Evolutionary conservation across 305 asterid species (phyloP).

Genomic region (Fraxinus paxiana): DNA sequence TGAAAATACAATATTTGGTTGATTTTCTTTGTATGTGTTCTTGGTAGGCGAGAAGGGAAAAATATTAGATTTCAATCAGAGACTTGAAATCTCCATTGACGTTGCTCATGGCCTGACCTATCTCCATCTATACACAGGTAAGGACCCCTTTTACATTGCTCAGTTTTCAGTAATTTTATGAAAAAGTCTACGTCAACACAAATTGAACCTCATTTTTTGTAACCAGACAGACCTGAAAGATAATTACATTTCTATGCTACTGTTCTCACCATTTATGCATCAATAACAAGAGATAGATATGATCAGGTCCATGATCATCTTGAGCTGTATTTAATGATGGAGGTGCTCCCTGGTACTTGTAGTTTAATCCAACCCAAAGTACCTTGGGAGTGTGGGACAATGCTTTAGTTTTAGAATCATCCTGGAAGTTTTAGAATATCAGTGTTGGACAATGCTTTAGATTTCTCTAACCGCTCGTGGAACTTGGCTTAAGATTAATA

Average conservation of each 20-base stretch:
- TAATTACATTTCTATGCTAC: background rate
- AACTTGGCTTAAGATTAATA: background rate
- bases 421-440: background rate
- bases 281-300: background rate
- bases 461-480: background rate
- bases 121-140: constrained; percentile 93
- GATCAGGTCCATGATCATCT: background rate
- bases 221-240: background rate
- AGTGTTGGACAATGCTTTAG: background rate
- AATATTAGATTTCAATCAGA: constrained; percentile 76
- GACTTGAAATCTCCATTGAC: constrained; percentile 88
- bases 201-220: background rate
- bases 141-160: constrained; percentile 17
- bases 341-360: background rate
- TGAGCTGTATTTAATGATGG: background rate
- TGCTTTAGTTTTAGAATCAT: background rate
- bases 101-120: constrained; percentile 89
- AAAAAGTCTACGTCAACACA: background rate
- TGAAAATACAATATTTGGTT: constrained; percentile 14
- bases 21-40: constrained; percentile 47
- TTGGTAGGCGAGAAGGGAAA: constrained; percentile 64
- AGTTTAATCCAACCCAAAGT: background rate
- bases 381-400: background rate
- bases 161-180: constrained; percentile 14
- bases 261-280: background rate